Percentiles rank a stretch among this genome's conserved stretches.
phyloP scores from a whole-genome alignment of 768 basidiomycete genomes.

The Galerina sulciceps region DNA sequence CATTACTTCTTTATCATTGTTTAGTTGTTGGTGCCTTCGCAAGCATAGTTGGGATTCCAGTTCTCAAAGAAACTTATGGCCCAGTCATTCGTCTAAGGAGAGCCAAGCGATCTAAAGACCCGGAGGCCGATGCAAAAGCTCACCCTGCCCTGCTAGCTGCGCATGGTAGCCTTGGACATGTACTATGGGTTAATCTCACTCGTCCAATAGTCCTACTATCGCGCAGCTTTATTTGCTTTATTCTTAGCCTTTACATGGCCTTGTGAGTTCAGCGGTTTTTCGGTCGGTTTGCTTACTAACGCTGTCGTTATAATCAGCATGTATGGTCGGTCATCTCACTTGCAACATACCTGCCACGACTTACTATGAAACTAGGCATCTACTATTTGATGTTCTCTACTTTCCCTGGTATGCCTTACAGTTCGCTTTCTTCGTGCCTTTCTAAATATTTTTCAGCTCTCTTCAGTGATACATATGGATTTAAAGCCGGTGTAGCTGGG shows the following conservation, averaged over 20 bases:
- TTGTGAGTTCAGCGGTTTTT: constrained; percentile 48
- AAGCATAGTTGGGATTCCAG: constrained; percentile 56
- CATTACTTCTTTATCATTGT: background rate
- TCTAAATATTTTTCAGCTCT: constrained; percentile 31
- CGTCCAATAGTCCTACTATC: constrained; percentile 64
- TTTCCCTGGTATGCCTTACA: constrained; percentile 51
- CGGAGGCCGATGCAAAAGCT: constrained; percentile 36
- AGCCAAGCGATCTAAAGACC: constrained; percentile 42
- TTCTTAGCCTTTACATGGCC: constrained; percentile 71
- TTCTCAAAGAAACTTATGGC: constrained; percentile 75
- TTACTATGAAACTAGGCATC: constrained; percentile 30
- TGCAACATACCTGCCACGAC: no score
- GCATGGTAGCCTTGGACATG: constrained; percentile 36
- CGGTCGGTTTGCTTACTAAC: background rate
- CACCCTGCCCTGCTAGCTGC: constrained; percentile 33
- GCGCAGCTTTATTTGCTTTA: constrained; percentile 69
- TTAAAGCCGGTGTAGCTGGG: constrained; percentile 56
- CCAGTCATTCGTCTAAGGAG: constrained; percentile 64
- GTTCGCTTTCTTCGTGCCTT: background rate
- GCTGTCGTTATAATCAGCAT: constrained; percentile 33
- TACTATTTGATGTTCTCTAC: constrained; percentile 78
- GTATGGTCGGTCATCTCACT: constrained; percentile 40
- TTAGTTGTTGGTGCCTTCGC: constrained; percentile 10
- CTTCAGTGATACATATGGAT: constrained; percentile 56
- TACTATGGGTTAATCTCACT: constrained; percentile 64